phyloP scores from a whole-genome alignment of 441 rosid species.

The Erodium trifolium region DNA sequence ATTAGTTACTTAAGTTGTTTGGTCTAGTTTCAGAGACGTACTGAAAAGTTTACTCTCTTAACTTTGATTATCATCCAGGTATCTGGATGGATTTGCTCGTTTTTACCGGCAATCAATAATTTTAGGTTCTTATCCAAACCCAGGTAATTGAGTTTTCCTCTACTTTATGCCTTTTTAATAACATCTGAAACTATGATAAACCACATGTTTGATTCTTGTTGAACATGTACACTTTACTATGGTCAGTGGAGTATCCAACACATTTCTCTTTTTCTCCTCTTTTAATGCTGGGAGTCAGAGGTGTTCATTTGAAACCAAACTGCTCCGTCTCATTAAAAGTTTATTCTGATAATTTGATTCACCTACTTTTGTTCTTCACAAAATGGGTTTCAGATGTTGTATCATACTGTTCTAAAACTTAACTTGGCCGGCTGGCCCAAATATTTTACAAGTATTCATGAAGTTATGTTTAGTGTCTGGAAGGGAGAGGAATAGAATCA shows the following conservation, averaged over 20 bases:
- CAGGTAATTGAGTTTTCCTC: conserved; percentile 35
- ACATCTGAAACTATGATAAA: neutral
- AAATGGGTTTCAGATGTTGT: neutral
- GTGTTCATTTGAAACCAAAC: too few relatives aligned
- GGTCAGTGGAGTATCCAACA: neutral
- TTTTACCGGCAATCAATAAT: conserved; percentile 74
- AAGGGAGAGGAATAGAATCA: neutral
- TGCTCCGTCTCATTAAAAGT: too few relatives aligned
- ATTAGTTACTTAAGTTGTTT: neutral
- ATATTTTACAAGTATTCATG: neutral
- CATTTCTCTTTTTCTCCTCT: too few relatives aligned
- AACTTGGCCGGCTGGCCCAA: neutral
- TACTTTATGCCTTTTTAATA: too few relatives aligned
- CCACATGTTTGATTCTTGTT: neutral
- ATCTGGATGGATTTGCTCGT: conserved; percentile 67
- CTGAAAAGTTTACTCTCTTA: conserved; percentile 14
- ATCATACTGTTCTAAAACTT: neutral
- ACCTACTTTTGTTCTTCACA: too few relatives aligned
- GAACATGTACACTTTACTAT: neutral
- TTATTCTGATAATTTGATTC: too few relatives aligned
- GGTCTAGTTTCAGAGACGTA: neutral
- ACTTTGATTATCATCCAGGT: conserved; percentile 40
- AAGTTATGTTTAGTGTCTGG: neutral
- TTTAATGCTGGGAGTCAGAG: too few relatives aligned
- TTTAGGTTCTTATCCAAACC: conserved; percentile 66